Evolutionary conservation across 2,329 filamentous ascomycete genomes (phyloP), one percentile per base, ranked within the genome.

Genomic region (Cadophora sp.): DNA sequence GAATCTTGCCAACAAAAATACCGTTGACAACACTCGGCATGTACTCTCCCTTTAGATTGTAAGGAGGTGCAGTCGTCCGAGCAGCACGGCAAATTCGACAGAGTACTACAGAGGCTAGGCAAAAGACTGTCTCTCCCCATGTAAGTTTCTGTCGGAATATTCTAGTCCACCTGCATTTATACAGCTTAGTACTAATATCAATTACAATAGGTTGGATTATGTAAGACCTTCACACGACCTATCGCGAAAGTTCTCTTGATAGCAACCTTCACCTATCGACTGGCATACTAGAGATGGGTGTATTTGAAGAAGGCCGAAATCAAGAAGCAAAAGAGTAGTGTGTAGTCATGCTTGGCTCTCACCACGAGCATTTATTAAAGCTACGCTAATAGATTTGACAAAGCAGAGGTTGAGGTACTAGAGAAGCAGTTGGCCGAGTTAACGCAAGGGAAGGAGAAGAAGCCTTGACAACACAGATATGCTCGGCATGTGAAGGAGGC

Each of bases 221-320:
- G 93, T 82, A 89, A 87, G 76, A 88, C 87, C 16, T 94, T 93
- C 76, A 87, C 89, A 47, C 84, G 90, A 1, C 91, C 92, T 2
- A 83, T 95, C 55, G 84, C 87, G 62, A 95, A 94, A 80, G 88
- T 89, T 63, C 86, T 93, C 71, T 83, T 95, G 45, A 84, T 91
- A 75, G 91, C 92, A 63, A 85, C 94, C 64, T 89, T 93, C 75
- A 91, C 89, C 1, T 96, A 95, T 78, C 92, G 96, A 79, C 74
- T 91, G n/a, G 79, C 85, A 16, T 95, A 94, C 80, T 93, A 87
- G 81, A 81, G 80, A 16, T 96, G 92, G 92, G 77, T 87, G 45
- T 92, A 90, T 79, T 82, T 95, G 60, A 92, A 94, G 78, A 85
- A 86, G 41, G 84, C 92, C 63, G 92, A 96, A 80, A 82, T 86